Base-by-base conservation (phyloP, 31 red algal species). In the Asparagopsis taxiformis region DNA sequence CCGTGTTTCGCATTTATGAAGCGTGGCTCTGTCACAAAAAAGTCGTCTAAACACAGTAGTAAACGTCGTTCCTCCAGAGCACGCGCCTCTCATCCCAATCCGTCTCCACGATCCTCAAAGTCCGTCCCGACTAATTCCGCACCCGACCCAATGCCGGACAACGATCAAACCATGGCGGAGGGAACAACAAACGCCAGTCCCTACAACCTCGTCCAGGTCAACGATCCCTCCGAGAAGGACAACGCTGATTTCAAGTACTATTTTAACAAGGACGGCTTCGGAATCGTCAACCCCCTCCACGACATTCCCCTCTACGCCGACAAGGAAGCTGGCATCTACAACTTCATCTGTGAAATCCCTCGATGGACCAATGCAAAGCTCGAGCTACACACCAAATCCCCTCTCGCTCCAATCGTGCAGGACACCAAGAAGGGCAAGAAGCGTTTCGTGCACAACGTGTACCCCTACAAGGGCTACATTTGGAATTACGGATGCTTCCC, bases 251-350 rank as follows among this genome's bases (percentile, higher is more conserved):
- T 93, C 26, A 70, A 81, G 59, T 85, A 71, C 67, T 97, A 73
- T 53, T 93, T 93, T 35, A 79, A 75, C 28, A 74, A 84, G 34
- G 72, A 97, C 19, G 84, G 62, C 29, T 72, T 74, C 43, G 94
- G 94, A 10, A 64, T 65, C 31, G 70, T 97, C 57, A 97, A 93
- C 49, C 81, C 93, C 16, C 50, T 97, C 28, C 87, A 97, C 48
- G 93, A 97, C 61, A 97, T 97, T 33, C 93, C 93, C 15, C 54
- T 97, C 17, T 92, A 84, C 67, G 93, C 79, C 0, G 93, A 97
- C 59, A 84, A 75, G 59, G 70, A 91, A 2, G 65, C 75, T 3
- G 80, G 80, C 34, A 64, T 96, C 25, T 43, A n/a, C n/a, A n/a
- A 91, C 37, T 86, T 92, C 68, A 58, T 92, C 25, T 83, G 84